These are phyloP conservation scores for Combretum micranthum DNA, from an alignment of 345 rosid species.

Conservation along the genomic window DNA sequence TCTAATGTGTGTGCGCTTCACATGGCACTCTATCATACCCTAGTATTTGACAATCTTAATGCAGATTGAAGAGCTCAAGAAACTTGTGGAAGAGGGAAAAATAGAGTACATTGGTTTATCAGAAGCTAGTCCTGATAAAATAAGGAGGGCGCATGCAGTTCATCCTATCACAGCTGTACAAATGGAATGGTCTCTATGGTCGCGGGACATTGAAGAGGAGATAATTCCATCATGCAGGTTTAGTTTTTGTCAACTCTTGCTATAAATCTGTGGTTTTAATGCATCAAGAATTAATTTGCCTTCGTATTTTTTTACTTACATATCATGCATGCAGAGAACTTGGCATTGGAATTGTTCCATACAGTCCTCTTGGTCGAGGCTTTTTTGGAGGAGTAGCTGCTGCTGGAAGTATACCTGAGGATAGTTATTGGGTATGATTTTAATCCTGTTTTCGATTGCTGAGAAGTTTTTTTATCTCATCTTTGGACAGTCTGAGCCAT, in stretches of 20 bases:
- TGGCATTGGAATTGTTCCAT: constrained; percentile 10
- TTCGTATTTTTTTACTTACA: no score
- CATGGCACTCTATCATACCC: background rate
- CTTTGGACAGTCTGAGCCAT: no score
- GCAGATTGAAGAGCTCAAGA: constrained; percentile 28
- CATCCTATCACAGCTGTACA: constrained; percentile 41
- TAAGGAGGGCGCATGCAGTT: constrained; percentile 38
- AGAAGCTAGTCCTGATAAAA: constrained; percentile 38
- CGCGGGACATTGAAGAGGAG: constrained; percentile 42
- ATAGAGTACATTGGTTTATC: constrained; percentile 40
- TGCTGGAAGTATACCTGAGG: background rate
- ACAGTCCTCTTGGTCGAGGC: constrained; percentile 22
- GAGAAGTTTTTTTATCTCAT: no score
- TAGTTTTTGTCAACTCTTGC: background rate
- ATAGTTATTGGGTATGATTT: constrained; percentile 5
- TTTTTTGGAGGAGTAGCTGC: constrained; percentile 7
- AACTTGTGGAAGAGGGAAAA: constrained; percentile 35
- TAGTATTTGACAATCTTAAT: background rate
- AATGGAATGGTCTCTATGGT: constrained; percentile 41
- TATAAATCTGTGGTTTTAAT: background rate
- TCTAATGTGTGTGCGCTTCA: background rate
- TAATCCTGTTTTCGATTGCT: no score
- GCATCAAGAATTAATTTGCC: no score
- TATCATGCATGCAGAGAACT: constrained; percentile 10
- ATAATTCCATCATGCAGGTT: constrained; percentile 45